A percentile compares a stretch with the other conserved stretches of the same genome.
These are phyloP conservation scores for Mucor racemosus DNA, from an alignment of 371 early-diverging fungal genomes.

Conservation along the genomic window DNA sequence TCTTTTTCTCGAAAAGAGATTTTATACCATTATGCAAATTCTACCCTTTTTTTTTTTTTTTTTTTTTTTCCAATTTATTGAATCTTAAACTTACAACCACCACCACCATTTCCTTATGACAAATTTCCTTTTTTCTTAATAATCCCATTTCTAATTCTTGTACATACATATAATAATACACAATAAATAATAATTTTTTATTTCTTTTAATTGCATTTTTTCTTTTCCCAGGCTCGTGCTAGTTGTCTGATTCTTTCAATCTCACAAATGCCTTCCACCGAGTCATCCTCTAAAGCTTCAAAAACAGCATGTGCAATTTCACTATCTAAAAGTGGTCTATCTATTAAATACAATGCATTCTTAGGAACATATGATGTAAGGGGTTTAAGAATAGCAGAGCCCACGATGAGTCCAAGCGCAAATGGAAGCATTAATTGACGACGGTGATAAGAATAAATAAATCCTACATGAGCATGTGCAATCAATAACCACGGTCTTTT, in stretches of 20 bases:
- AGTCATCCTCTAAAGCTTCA: conserved; percentile 25
- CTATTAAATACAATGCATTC: conserved; percentile 21
- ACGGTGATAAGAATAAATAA: conserved; percentile 34
- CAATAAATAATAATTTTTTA: neutral
- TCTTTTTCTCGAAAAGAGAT: no score
- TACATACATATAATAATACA: neutral
- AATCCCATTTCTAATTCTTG: neutral
- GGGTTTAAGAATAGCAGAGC: conserved; percentile 32
- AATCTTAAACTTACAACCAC: conserved; percentile 8
- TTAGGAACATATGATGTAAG: conserved; percentile 29
- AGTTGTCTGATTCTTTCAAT: conserved; percentile 29
- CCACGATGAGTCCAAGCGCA: conserved; percentile 26
- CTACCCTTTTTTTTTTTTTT: no score
- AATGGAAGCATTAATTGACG: conserved; percentile 33
- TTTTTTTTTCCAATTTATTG: neutral
- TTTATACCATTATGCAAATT: conserved; percentile 2
- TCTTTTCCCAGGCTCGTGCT: conserved; percentile 30
- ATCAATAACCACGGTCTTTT: neutral
- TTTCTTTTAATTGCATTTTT: conserved; percentile 8
- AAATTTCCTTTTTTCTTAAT: neutral
- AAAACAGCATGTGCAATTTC: conserved; percentile 30
- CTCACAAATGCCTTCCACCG: conserved; percentile 28
- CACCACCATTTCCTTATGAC: conserved; percentile 3
- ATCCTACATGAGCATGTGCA: conserved; percentile 13
- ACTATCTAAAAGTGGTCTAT: conserved; percentile 32